Percentiles rank a stretch among this genome's conserved stretches.
These are phyloP conservation scores for Botrytis galanthina DNA, from an alignment of 2,329 filamentous ascomycete species.

Conservation along the genomic window DNA sequence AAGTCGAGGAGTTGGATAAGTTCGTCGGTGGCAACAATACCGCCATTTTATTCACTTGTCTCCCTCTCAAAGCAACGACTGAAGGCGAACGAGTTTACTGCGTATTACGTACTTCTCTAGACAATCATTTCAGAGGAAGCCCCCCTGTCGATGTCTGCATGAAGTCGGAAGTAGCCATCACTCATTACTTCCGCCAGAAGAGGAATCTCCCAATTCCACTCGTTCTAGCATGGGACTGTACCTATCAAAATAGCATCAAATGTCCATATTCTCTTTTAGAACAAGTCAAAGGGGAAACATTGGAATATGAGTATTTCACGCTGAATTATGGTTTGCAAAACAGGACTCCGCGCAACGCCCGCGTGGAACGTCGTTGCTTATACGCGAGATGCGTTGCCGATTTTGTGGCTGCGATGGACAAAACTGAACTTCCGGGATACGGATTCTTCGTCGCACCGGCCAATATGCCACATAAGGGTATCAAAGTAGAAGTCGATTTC, in stretches of 20 bases:
- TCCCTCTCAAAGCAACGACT: background rate
- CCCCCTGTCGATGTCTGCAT: background rate
- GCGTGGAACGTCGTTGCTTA: background rate
- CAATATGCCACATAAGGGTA: background rate
- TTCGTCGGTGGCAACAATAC: background rate
- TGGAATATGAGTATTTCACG: background rate
- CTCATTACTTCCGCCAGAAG: background rate
- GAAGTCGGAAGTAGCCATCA: background rate
- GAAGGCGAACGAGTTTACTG: background rate
- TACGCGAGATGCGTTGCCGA: background rate
- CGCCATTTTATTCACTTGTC: background rate
- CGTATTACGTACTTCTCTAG: background rate
- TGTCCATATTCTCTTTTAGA: background rate
- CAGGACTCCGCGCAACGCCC: background rate
- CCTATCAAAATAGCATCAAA: background rate
- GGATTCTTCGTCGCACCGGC: background rate
- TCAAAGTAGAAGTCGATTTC: rapidly evolving
- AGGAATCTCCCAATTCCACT: background rate
- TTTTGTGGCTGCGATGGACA: background rate
- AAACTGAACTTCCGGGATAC: background rate
- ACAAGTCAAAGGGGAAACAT: background rate
- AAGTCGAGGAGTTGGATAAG: background rate
- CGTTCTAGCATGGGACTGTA: background rate
- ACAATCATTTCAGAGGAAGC: background rate
- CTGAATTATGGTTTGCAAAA: background rate